phyloP scores from a whole-genome alignment of 225 moss, liverwort and hornwort genomes.

The Thuidium tamariscinum region DNA sequence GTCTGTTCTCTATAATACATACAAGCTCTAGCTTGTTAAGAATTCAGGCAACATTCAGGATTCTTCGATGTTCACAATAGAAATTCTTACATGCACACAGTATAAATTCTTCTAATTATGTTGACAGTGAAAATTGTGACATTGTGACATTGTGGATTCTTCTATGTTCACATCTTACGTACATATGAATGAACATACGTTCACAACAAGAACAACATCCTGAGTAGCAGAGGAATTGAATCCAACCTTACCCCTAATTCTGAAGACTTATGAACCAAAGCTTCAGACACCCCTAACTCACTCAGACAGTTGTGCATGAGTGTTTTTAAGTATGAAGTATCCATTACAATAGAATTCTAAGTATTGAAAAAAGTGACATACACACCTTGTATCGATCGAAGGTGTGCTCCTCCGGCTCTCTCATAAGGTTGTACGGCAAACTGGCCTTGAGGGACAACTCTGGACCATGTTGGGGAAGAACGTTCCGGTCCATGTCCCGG shows the following conservation, averaged over 20 bases:
- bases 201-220: not conserved
- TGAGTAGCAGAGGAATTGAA: not conserved
- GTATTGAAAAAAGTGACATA: not conserved
- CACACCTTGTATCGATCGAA: too few relatives aligned
- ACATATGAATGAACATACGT: not conserved
- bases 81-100: not conserved
- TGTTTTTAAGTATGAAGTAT: not conserved
- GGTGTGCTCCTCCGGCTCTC: not conserved
- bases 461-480: not conserved
- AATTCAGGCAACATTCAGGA: not conserved
- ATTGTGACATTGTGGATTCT: not conserved
- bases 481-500: too few relatives aligned
- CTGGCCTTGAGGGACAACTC: not conserved
- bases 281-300: not conserved
- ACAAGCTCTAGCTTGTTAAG: too few relatives aligned
- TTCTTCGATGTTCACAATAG: not conserved
- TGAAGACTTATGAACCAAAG: not conserved
- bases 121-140: too few relatives aligned
- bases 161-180: not conserved
- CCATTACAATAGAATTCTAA: not conserved
- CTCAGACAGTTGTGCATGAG: not conserved
- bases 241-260: not conserved
- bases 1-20: not conserved
- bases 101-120: too few relatives aligned
- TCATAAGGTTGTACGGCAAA: not conserved